A percentile compares a stretch with the other conserved stretches of the same genome.
These are phyloP conservation scores for Fusarium brevicatenulatum DNA, from an alignment of 2,329 filamentous ascomycete genomes.

Conservation along the genomic window DNA sequence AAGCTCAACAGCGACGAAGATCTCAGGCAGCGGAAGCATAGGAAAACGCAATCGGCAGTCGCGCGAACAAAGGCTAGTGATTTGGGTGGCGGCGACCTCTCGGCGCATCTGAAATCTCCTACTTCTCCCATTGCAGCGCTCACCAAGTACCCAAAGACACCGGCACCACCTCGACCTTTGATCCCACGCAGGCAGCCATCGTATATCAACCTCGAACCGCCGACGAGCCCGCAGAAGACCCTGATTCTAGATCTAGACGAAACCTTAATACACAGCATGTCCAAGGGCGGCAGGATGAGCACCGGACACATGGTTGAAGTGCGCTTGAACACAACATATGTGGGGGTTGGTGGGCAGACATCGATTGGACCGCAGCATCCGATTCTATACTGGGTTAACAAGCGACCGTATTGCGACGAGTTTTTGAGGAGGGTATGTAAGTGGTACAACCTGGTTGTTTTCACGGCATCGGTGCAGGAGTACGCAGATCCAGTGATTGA, in stretches of 20 bases:
- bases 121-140: slow-evolving; percentile 82
- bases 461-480: slow-evolving; percentile 97
- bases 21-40: slow-evolving; percentile 76
- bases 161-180: slow-evolving; percentile 87
- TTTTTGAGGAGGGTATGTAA: slow-evolving; percentile 92
- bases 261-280: slow-evolving; percentile 97
- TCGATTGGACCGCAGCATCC: slow-evolving; percentile 79
- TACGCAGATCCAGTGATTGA: slow-evolving; percentile 99
- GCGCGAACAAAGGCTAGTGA: slow-evolving; percentile 55
- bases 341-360: slow-evolving; percentile 75
- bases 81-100: slow-evolving; percentile 61
- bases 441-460: slow-evolving; percentile 97
- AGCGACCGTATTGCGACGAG: slow-evolving; percentile 95
- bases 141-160: slow-evolving; percentile 90
- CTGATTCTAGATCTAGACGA: slow-evolving; percentile 96
- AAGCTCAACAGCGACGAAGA: slow-evolving; percentile 86
- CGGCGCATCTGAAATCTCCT: slow-evolving; percentile 91
- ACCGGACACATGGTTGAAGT: slow-evolving; percentile 99
- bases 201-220: slow-evolving; percentile 73
- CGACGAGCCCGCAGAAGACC: slow-evolving; percentile 81
- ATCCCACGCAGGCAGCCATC: slow-evolving; percentile 91
- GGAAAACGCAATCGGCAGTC: slow-evolving; percentile 65
- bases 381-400: slow-evolving; percentile 98
- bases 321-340: slow-evolving; percentile 78
- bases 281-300: slow-evolving; percentile 94